These are phyloP conservation scores for Epichloe coenophiala DNA, from an alignment of 2,329 filamentous ascomycete genomes.

Conservation along the genomic window DNA sequence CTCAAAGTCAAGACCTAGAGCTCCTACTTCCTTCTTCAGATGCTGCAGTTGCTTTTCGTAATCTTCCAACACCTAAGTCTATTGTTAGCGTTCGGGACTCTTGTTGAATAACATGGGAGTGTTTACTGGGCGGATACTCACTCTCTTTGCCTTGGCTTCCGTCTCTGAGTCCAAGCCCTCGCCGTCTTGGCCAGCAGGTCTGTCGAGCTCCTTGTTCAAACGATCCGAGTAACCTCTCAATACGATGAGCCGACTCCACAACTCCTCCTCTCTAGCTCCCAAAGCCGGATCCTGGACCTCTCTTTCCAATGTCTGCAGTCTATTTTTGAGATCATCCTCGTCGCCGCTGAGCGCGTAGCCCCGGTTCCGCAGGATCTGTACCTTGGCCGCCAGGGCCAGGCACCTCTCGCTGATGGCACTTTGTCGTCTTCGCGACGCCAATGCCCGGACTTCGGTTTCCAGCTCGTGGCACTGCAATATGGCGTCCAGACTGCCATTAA, in stretches of 20 bases:
- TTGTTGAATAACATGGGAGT: background rate
- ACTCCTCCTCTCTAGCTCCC: constrained; percentile 64
- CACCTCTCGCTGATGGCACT: constrained; percentile 59
- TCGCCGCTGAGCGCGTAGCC: constrained; percentile 69
- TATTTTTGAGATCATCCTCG: constrained; percentile 65
- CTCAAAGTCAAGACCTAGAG: constrained; percentile 43
- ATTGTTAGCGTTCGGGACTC: background rate
- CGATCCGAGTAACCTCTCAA: constrained; percentile 59
- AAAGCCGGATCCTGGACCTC: constrained; percentile 62
- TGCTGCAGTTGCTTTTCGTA: constrained; percentile 71
- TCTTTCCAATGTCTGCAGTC: constrained; percentile 55
- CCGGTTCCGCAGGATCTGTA: constrained; percentile 67
- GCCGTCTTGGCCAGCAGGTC: constrained; percentile 41
- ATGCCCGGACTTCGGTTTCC: constrained; percentile 57
- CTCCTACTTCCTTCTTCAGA: constrained; percentile 58
- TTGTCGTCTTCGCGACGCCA: constrained; percentile 61
- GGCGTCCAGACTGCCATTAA: constrained; percentile 59
- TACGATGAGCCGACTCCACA: constrained; percentile 70
- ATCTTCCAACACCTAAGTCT: constrained; percentile 55
- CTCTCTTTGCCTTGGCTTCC: constrained; percentile 61
- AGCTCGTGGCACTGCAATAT: constrained; percentile 68
- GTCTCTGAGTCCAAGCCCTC: constrained; percentile 55
- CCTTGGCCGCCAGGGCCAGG: constrained; percentile 61
- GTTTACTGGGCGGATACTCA: constrained; percentile 22
- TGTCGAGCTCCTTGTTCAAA: constrained; percentile 61